Base-by-base conservation (phyloP, 345 rosid species). In the Erucastrum elatum region DNA sequence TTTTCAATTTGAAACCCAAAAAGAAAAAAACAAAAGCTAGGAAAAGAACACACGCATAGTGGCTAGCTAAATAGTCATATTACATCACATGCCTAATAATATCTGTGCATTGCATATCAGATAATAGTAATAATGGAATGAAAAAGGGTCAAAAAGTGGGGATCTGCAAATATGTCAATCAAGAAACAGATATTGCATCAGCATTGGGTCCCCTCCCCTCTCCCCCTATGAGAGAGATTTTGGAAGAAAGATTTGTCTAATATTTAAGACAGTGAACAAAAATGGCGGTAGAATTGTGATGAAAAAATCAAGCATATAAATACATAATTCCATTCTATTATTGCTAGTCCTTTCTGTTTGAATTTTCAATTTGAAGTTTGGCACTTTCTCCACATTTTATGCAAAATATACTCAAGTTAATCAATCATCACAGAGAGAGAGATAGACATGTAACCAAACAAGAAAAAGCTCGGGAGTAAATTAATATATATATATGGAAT, bases 211-310 rank as follows among this genome's bases (percentile, higher is more conserved):
- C 82, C 82, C 53, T 1, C 35, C 6, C 33, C 33, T 4, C 4
- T 4, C 33, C 44, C 31, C 17, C 5, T 39, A 78, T 66, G 13
- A 65, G 67, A 65, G 67, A 27, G 80, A 60, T 76, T 69, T 56
- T 68, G 68, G 49, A 34, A 64, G 75, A 61, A 58, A 41, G 70
- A 66, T 39, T 17, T 64, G 25, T 75, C 53, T 66, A 49, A 66
- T 39, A 46, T 21, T 21, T 21, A 33, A 67, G 82, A 82, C 77
- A 75, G 65, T 10, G 78, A 81, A 82, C 89, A 88, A 88, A 49
- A 88, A 91, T 87, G 96, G 98, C 98, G 96, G 96, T 96, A 89
- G 70, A 17, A 63, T 67, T 61, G 64, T 26, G 0, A 66, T 66
- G 26, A 59, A 66, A 67, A 39, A 60, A 2, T 17, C 51, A 76